Conservation (phyloP, 2,329 filamentous ascomycete genomes). For the Exophiala mesophila region DNA sequence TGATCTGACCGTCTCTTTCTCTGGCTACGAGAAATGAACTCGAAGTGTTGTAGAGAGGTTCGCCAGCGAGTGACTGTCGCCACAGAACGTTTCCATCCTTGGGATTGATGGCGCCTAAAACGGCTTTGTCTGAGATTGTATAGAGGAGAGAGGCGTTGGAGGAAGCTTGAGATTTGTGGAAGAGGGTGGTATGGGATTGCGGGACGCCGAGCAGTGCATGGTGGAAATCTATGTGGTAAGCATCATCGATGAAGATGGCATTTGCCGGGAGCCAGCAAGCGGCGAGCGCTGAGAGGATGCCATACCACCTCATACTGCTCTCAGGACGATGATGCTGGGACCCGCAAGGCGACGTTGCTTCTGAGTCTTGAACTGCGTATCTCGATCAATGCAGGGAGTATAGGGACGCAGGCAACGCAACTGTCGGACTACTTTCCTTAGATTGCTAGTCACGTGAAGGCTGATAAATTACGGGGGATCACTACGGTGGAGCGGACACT, state of each 20-base stretch:
- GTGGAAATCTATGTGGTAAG: constrained; percentile 88
- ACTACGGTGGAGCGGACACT: no score
- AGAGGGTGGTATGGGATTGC: constrained; percentile 80
- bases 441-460: no score
- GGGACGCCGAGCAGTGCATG: constrained; percentile 82
- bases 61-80: constrained; percentile 68
- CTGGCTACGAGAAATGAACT: constrained; percentile 31
- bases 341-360: no score
- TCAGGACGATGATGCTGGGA: no score
- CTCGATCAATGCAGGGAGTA: no score
- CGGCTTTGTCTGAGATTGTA: constrained; percentile 76
- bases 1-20: constrained; percentile 72
- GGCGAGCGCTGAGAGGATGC: constrained; percentile 9
- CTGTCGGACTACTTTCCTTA: no score
- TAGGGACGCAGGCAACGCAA: no score
- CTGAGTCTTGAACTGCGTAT: no score
- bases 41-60: constrained; percentile 35
- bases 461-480: no score
- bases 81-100: constrained; percentile 78
- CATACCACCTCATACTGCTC: constrained; percentile 25
- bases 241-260: constrained; percentile 81
- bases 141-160: constrained; percentile 88
- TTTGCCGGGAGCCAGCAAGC: constrained; percentile 8
- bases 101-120: constrained; percentile 85
- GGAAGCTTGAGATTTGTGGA: constrained; percentile 76